Base-by-base conservation (phyloP, 176 grass and related monocot genomes). In the Hsuehochloa calcarea region DNA sequence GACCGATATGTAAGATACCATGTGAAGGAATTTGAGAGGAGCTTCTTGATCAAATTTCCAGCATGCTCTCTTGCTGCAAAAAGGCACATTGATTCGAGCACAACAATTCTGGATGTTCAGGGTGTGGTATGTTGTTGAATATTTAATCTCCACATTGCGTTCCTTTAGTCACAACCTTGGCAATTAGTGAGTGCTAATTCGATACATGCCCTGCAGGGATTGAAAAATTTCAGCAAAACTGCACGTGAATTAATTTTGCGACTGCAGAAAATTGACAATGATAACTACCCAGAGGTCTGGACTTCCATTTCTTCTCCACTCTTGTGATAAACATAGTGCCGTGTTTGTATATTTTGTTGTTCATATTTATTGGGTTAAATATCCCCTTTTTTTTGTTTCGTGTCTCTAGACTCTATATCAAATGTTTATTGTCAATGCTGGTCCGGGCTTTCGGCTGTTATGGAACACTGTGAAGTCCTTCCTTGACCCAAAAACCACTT, bases 351-450 rank as follows among this genome's bases (percentile, higher is more conserved):
- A 10, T 84, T 68, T 14, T 68, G 17, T 76, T 79, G 22, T 49
- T 50, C 5, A 56, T 8, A 45, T 73, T 46, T 84, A 19, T 55
- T 59, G 0, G 46, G 7, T 72, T 81, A 75, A 75, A 66, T 39
- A 61, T 3, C 4, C 5, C 8, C 15, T 62, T 59, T 72, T 59
- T 72, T 45, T 65, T 70, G 29, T 78, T 72, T 75, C 58, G 20
- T 86, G 25, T 78, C 20, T 87, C 10, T 86, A 98, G 96, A 98
- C 96, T 79, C 79, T 98, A 55, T 84, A 90, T 85, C 93, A 89
- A 87, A 98, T 98, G 96, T 98, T 98, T 69, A 95, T 98, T 39
- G 91, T 98, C 73, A 98, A 98, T 93, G 96, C 96, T 75, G 96
- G 96, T 65, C 89, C 93, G 7, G 93, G 93, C 16, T 98, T 98